Evolutionary conservation across 805 yeast species (phyloP).

Genomic region (Candida boidinii): DNA sequence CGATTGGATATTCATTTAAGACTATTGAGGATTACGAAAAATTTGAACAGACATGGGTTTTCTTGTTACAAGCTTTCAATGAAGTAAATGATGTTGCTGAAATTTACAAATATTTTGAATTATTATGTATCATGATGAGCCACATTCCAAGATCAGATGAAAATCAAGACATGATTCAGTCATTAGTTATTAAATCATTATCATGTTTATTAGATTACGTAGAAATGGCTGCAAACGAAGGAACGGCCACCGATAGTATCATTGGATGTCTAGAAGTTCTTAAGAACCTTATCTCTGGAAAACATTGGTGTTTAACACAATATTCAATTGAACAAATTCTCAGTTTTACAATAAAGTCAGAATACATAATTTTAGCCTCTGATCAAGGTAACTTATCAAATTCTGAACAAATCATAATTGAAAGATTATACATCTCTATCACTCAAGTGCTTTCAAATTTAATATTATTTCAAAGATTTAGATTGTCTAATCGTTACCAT

Average conservation of each 20-base stretch:
- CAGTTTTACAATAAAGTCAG: constrained; percentile 8
- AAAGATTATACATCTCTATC: constrained; percentile 27
- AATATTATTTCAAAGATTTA: constrained; percentile 58
- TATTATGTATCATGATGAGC: constrained; percentile 3
- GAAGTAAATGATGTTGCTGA: background rate
- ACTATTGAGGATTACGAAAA: constrained; percentile 1
- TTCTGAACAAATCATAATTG: constrained; percentile 4
- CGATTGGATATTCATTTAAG: constrained; percentile 6
- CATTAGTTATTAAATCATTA: constrained; percentile 22
- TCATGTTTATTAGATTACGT: constrained; percentile 9
- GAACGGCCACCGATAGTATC: background rate
- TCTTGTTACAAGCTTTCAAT: constrained; percentile 1
- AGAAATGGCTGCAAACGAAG: constrained; percentile 1
- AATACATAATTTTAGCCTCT: too few relatives aligned
- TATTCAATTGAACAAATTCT: constrained; percentile 49
- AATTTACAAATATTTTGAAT: too few relatives aligned
- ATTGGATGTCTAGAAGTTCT: constrained; percentile 22
- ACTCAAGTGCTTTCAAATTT: constrained; percentile 50
- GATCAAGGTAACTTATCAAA: constrained; percentile 4
- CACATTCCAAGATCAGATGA: constrained; percentile 4
- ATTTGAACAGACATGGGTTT: constrained; percentile 8
- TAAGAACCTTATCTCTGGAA: constrained; percentile 35
- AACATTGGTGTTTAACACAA: constrained; percentile 55
- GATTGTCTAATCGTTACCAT: constrained; percentile 69
- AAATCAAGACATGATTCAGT: constrained; percentile 3